Evolutionary conservation across 2,329 filamentous ascomycete genomes (phyloP).

Genomic region (Thermochaetoides dissita): DNA sequence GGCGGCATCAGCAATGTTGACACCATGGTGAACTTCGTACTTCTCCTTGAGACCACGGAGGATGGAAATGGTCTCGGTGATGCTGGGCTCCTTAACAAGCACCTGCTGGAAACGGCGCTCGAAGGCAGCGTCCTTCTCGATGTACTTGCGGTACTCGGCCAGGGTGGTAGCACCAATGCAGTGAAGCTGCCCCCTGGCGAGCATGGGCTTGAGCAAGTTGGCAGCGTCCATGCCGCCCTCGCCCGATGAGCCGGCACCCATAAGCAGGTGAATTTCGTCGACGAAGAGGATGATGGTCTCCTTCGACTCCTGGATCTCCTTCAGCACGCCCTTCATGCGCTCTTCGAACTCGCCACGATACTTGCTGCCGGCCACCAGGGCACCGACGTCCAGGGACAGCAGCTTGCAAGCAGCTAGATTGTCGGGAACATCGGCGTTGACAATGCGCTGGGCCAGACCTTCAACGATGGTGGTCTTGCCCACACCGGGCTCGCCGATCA

Average conservation of each 20-base stretch:
- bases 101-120: slow-evolving; percentile 98
- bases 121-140: slow-evolving; percentile 96
- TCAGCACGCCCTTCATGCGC: slow-evolving; percentile 96
- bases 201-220: slow-evolving; percentile 95
- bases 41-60: slow-evolving; percentile 96
- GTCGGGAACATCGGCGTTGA: slow-evolving; percentile 91
- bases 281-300: slow-evolving; percentile 97
- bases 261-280: slow-evolving; percentile 95
- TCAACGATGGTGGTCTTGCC: slow-evolving; percentile 98
- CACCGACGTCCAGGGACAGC: slow-evolving; percentile 87
- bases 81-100: slow-evolving; percentile 81
- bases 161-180: slow-evolving; percentile 96
- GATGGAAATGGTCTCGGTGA: slow-evolving; percentile 87
- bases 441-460: slow-evolving; percentile 85
- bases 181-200: slow-evolving; percentile 89
- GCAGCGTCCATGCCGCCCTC: slow-evolving; percentile 98
- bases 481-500: slow-evolving; percentile 95
- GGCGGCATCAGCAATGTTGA: slow-evolving; percentile 87
- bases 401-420: slow-evolving; percentile 89
- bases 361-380: slow-evolving; percentile 92
- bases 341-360: slow-evolving; percentile 98
- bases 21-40: slow-evolving; percentile 96
- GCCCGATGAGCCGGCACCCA: slow-evolving; percentile 88
- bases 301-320: slow-evolving; percentile 87
- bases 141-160: slow-evolving; percentile 93